phyloP scores from a whole-genome alignment of 2,329 filamentous ascomycete genomes.

The Cercospora sp. region DNA sequence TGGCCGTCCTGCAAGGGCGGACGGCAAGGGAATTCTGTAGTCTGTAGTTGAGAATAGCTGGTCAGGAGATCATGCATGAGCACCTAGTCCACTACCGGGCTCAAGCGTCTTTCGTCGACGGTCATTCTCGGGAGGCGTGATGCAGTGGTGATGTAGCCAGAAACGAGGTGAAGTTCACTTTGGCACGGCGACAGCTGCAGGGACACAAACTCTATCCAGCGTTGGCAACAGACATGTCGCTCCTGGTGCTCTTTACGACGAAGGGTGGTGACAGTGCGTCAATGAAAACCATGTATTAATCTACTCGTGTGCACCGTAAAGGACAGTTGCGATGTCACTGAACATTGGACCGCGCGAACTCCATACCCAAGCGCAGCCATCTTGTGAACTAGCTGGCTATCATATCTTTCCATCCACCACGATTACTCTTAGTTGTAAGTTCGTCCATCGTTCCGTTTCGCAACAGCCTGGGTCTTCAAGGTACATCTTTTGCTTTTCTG shows the following conservation, averaged over 20 bases:
- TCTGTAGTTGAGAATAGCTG: neutral
- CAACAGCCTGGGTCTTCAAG: neutral
- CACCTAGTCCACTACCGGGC: constrained; percentile 11
- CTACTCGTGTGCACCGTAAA: constrained; percentile 8
- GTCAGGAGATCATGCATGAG: constrained; percentile 14
- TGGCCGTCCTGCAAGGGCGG: constrained; percentile 11
- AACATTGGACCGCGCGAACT: constrained; percentile 5
- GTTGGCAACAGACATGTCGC: neutral
- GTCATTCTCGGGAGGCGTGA: constrained; percentile 10
- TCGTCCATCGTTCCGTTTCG: neutral
- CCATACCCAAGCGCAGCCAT: constrained; percentile 20
- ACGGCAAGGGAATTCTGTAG: neutral
- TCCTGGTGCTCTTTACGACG: neutral
- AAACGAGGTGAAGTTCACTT: constrained; percentile 14
- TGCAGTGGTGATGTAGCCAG: neutral
- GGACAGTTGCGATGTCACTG: neutral
- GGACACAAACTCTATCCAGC: constrained; percentile 3
- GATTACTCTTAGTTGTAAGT: constrained; percentile 9
- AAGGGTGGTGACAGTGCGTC: neutral
- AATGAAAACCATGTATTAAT: constrained; percentile 13
- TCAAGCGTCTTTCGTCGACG: neutral
- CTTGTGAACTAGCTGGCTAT: constrained; percentile 1
- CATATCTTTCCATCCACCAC: constrained; percentile 10
- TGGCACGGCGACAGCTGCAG: neutral
- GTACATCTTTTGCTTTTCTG: constrained; percentile 15